These are phyloP conservation scores for baker's yeast (Saccharomyces cerevisiae) DNA, from an alignment of 805 yeast genomes.

Conservation along the genomic window DNA sequence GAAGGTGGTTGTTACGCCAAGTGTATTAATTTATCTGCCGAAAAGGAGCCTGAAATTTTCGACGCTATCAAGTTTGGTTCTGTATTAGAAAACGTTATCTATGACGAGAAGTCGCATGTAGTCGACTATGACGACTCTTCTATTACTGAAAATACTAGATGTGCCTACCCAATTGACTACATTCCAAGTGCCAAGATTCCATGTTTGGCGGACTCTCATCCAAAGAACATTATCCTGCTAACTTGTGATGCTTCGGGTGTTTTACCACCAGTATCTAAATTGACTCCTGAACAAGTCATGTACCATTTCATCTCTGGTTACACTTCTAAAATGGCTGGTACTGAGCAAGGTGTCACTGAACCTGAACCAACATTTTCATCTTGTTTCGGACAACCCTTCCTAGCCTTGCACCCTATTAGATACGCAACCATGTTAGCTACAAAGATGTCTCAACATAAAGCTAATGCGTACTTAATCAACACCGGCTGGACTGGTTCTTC, in stretches of 20 bases:
- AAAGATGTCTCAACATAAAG: slow-evolving; percentile 80
- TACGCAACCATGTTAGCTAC: slow-evolving; percentile 94
- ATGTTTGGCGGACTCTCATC: slow-evolving; percentile 82
- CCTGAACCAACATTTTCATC: slow-evolving; percentile 98
- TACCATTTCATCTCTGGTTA: slow-evolving; percentile 97
- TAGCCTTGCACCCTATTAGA: slow-evolving; percentile 95
- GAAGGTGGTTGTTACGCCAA: slow-evolving; percentile 99
- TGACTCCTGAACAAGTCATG: slow-evolving; percentile 94
- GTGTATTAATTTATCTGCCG: slow-evolving; percentile 80
- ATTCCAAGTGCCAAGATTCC: slow-evolving; percentile 96
- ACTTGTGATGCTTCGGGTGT: slow-evolving; percentile 99
- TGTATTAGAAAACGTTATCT: slow-evolving; percentile 86
- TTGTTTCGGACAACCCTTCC: slow-evolving; percentile 98
- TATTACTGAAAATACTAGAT: slow-evolving; percentile 94
- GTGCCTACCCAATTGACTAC: slow-evolving; percentile 96
- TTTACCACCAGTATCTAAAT: slow-evolving; percentile 90
- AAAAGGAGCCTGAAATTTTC: slow-evolving; percentile 96
- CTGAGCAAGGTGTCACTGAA: slow-evolving; percentile 97
- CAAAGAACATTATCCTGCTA: slow-evolving; percentile 81
- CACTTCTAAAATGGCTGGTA: slow-evolving; percentile 99
- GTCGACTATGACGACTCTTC: slow-evolving; percentile 79
- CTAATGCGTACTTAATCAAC: slow-evolving; percentile 92
- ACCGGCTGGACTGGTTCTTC: slow-evolving; percentile 98
- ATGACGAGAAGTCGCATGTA: slow-evolving; percentile 65
- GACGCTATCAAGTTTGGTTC: slow-evolving; percentile 92